Evolutionary conservation across 2,329 filamentous ascomycete species (phyloP).

Genomic region (Paramyrothecium sp.): DNA sequence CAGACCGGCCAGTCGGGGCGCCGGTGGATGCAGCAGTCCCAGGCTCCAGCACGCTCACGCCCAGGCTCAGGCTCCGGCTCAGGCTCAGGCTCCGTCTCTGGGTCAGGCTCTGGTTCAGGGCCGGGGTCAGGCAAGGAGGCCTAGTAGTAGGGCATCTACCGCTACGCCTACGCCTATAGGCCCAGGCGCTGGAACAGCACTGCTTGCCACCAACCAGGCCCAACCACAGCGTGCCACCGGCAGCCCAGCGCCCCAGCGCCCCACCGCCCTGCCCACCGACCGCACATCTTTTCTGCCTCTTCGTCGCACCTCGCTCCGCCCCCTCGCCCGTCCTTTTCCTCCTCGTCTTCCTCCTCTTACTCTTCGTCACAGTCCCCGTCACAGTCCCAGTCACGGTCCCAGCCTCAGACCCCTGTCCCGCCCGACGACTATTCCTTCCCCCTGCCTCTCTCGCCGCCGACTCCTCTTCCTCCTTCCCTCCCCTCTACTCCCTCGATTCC

Average conservation of each 20-base stretch:
- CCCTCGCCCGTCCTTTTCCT: slow-evolving; percentile 14
- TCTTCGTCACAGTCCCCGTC: too few species aligned
- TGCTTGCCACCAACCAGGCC: slow-evolving; percentile 1
- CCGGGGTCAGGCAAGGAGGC: not conserved
- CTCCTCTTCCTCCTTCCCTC: slow-evolving; percentile 5
- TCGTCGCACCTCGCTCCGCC: slow-evolving; percentile 4
- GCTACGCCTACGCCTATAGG: not conserved
- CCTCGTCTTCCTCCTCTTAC: slow-evolving; percentile 10
- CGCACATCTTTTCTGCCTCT: slow-evolving; percentile 19
- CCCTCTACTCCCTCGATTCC: slow-evolving; percentile 9
- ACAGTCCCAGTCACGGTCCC: not conserved
- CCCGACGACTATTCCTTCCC: slow-evolving; percentile 1
- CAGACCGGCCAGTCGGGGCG: not conserved
- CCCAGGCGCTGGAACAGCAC: not conserved
- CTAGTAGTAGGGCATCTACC: slow-evolving; percentile 20
- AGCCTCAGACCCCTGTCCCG: not conserved
- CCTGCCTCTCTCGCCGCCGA: slow-evolving; percentile 4
- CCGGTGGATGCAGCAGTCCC: not conserved
- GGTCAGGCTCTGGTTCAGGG: not conserved
- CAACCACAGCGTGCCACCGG: slow-evolving; percentile 1
- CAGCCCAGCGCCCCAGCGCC: not conserved
- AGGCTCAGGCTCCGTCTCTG: not conserved
- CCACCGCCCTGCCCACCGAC: slow-evolving; percentile 10
- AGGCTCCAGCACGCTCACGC: not conserved
- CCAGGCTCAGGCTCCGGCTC: not conserved